Evolutionary conservation across 148 eudicot species (phyloP).

Genomic region (Fagopyrum homotropicum): DNA sequence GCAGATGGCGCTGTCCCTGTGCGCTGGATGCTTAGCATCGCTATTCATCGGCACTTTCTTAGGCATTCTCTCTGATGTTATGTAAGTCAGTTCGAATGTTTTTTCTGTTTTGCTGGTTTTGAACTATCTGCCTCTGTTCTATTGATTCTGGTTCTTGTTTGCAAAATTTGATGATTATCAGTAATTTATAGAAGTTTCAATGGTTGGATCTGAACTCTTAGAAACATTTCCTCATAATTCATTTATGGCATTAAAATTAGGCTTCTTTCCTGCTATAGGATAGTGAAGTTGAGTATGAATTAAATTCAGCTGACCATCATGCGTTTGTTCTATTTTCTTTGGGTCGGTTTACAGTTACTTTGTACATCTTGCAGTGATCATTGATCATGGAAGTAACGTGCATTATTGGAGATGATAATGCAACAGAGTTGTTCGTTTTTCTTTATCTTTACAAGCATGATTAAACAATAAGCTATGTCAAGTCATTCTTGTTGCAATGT

Average conservation of each 20-base stretch:
- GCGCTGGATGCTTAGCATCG: constrained; percentile 55
- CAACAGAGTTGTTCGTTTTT: neutral
- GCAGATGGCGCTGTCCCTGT: constrained; percentile 45
- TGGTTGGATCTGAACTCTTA: neutral
- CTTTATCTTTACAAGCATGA: neutral
- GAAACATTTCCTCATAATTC: too few species aligned
- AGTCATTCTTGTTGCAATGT: neutral
- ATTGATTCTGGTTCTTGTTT: neutral
- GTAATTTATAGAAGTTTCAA: neutral
- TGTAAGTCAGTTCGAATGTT: constrained; percentile 39
- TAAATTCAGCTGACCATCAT: neutral
- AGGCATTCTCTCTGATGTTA: constrained; percentile 69
- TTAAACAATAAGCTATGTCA: neutral
- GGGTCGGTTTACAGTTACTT: neutral
- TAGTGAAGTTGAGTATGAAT: neutral
- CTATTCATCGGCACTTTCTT: constrained; percentile 45
- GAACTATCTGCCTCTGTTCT: neutral
- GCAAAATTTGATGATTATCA: neutral
- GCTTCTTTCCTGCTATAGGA: neutral
- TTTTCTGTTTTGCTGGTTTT: neutral
- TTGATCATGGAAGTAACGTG: neutral
- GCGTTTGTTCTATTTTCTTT: neutral
- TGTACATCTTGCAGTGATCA: neutral
- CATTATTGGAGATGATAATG: neutral
- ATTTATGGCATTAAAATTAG: neutral